Conservation (phyloP, 2,329 filamentous ascomycete species). For the Lecanicillium sp. region DNA sequence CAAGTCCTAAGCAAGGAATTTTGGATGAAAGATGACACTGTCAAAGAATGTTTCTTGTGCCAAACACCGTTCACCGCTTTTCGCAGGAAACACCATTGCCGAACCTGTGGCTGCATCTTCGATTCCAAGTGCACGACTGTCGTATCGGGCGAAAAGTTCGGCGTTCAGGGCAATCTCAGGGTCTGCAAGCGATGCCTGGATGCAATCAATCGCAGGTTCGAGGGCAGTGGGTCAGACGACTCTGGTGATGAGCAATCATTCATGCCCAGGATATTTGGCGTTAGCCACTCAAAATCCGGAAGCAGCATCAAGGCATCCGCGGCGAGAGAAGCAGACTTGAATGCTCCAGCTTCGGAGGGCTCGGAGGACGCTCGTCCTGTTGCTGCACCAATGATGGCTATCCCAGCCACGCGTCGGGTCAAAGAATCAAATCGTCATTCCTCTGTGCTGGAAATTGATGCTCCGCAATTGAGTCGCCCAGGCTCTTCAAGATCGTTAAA, state of each 20-base stretch:
- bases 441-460: conserved; percentile 82
- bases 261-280: conserved; percentile 54
- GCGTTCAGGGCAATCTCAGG: conserved; percentile 72
- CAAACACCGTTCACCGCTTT: conserved; percentile 88
- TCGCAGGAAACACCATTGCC: conserved; percentile 91
- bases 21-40: conserved; percentile 99
- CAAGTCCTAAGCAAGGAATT: conserved; percentile 91
- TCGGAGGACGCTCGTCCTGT: conserved; percentile 43
- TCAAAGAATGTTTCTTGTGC: conserved; percentile 93
- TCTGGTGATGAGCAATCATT: conserved; percentile 71
- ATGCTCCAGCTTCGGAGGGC: conserved; percentile 22
- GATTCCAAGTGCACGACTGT: conserved; percentile 91
- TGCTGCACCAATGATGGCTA: conserved; percentile 65
- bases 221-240: conserved; percentile 79
- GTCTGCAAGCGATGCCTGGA: conserved; percentile 90
- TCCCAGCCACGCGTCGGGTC: conserved; percentile 54
- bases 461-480: conserved; percentile 77
- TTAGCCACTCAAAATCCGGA: conserved; percentile 38
- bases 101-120: conserved; percentile 96
- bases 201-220: conserved; percentile 84
- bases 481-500: conserved; percentile 85
- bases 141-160: conserved; percentile 82
- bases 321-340: conserved; percentile 27
- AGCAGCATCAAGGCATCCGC: conserved; percentile 27
- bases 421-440: conserved; percentile 80